Evolutionary conservation across 306 rosid genomes (phyloP), one percentile per base, ranked within the genome.

Genomic region (Prunus armeniaca): DNA sequence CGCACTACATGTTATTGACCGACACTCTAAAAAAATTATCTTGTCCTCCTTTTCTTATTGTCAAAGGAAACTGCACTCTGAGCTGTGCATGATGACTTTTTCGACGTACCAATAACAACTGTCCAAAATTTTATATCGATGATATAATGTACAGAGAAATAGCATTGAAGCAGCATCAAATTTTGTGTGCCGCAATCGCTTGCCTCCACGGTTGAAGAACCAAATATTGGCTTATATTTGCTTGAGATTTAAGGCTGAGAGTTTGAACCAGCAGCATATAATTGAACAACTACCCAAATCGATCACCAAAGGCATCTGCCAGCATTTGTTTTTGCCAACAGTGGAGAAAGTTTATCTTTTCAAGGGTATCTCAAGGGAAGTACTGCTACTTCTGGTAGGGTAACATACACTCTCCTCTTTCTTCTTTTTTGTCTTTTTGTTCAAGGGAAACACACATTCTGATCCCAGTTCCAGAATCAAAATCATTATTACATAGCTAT

Each of bases 141-240:
- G 15, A 52, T 14, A 3, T 4, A 4, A 10, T 12, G 38, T 60
- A 78, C 79, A 95, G 98, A 85, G 98, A 82, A 88, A 90, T 71
- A 89, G 93, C 87, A 77, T 95, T 75, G 96, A 92, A 86, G 84
- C 94, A 63, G 98, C 97, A 47, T 92, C 98, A 38, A 89, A 86
- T 77, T 95, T 92, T 67, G 97, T 88, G 69, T 65, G 85, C 76
- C 90, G 97, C 69, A 95, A 95, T 66, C 84, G 81, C 30, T 69
- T 95, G 79, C 97, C 98, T 64, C 80, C 85, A 3, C 84, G 88
- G 88, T 72, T 95, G 41, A 95, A 69, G 74, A 86, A 84, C 56
- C 97, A 95, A 66, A 95, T 95, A 57, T 47, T 92, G 71, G 96
- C 93, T n/a, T 95, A 92, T 47, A 95, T 95, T 96, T 95, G 96